Percentiles rank a stretch among this genome's conserved stretches.
phyloP scores from a whole-genome alignment of 306 rosid genomes.

The Begonia loranthoides region DNA sequence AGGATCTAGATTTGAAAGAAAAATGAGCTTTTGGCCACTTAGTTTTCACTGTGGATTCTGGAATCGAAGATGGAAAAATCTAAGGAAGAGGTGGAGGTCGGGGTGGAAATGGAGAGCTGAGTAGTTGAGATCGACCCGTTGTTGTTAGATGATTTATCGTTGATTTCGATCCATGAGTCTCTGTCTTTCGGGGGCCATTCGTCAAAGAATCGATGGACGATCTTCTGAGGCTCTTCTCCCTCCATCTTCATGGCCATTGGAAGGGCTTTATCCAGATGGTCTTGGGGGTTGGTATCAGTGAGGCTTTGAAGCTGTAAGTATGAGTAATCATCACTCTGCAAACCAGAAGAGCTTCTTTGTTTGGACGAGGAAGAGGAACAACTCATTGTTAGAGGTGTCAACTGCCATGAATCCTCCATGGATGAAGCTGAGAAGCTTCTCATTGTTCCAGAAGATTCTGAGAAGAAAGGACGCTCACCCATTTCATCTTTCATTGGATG shows the following conservation, averaged over 20 bases:
- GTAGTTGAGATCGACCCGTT: conserved; percentile 50
- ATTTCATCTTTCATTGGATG: conserved; percentile 67
- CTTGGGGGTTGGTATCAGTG: conserved; percentile 11
- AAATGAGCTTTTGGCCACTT: too few relatives aligned
- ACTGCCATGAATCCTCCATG: conserved; percentile 63
- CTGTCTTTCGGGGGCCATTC: conserved; percentile 75
- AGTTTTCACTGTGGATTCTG: conserved; percentile 33
- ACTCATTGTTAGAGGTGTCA: conserved; percentile 76
- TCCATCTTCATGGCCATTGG: conserved; percentile 16
- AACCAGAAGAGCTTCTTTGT: conserved; percentile 50
- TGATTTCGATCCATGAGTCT: conserved; percentile 72
- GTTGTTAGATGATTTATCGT: conserved; percentile 57
- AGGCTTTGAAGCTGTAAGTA: conserved; percentile 61
- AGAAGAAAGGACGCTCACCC: conserved; percentile 79
- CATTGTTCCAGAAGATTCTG: conserved; percentile 70
- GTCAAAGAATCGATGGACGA: conserved; percentile 82
- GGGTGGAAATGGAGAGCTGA: conserved; percentile 78
- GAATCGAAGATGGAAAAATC: conserved; percentile 54
- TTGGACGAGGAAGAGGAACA: conserved; percentile 51
- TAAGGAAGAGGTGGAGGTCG: conserved; percentile 48
- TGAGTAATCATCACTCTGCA: conserved; percentile 35
- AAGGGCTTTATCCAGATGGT: conserved; percentile 9
- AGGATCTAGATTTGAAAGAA: too few relatives aligned
- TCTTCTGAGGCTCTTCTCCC: conserved; percentile 60
- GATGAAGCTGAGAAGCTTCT: conserved; percentile 68